phyloP scores from a whole-genome alignment of 2,329 filamentous ascomycete species.

The Emergomyces orientalis region DNA sequence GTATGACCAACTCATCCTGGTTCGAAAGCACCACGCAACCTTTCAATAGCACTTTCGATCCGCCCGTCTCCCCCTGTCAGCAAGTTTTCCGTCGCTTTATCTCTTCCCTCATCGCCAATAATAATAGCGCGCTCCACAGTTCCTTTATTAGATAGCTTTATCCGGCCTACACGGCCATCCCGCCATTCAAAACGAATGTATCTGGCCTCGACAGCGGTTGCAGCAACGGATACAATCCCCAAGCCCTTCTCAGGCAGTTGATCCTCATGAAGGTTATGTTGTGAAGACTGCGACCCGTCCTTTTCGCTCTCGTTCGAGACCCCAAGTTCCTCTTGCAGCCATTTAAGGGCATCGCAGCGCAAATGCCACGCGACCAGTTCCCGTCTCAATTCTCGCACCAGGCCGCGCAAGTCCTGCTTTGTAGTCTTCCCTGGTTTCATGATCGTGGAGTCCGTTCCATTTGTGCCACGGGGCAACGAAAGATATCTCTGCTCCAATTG shows the following conservation, averaged over 20 bases:
- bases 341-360: slow-evolving; percentile 29
- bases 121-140: slow-evolving; percentile 36
- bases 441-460: slow-evolving; percentile 12
- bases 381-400: slow-evolving; percentile 32
- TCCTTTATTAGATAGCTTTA: slow-evolving; percentile 35
- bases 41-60: slow-evolving; percentile 28
- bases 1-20: not conserved
- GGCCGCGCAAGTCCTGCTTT: slow-evolving; percentile 30
- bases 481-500: slow-evolving; percentile 32
- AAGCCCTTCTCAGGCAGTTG: slow-evolving; percentile 16
- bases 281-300: not conserved
- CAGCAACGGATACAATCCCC: slow-evolving; percentile 29
- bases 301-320: slow-evolving; percentile 15
- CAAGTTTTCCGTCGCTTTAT: slow-evolving; percentile 28
- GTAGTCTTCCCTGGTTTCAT: slow-evolving; percentile 18
- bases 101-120: slow-evolving; percentile 32
- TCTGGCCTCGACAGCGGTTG: slow-evolving; percentile 32
- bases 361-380: slow-evolving; percentile 37
- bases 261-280: not conserved
- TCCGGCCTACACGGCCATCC: slow-evolving; percentile 36
- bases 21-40: slow-evolving; percentile 18
- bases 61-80: slow-evolving; percentile 29
- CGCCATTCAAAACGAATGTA: slow-evolving; percentile 38
- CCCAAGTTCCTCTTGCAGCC: slow-evolving; percentile 28
- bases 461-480: slow-evolving; percentile 16